Percentiles rank a stretch among this genome's conserved stretches.
These are phyloP conservation scores for Paramecium bursaria DNA, from an alignment of 73 alveolate genomes.

Conservation along the genomic window DNA sequence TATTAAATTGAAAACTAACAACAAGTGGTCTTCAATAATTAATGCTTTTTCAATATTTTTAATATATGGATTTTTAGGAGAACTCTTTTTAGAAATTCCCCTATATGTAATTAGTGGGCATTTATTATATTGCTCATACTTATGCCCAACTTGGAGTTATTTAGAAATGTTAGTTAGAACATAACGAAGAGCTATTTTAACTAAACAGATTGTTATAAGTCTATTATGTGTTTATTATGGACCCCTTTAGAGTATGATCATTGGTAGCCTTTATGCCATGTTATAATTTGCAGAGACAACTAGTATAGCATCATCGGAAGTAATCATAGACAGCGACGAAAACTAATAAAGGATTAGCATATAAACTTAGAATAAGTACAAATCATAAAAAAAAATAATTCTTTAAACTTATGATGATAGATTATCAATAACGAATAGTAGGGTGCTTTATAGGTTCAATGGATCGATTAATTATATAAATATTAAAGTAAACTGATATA, in stretches of 20 bases:
- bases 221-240: conserved; percentile 47
- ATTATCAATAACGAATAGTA: neutral
- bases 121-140: conserved; percentile 12
- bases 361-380: neutral
- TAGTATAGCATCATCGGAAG: conserved; percentile 58
- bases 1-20: conserved; percentile 24
- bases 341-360: conserved; percentile 5
- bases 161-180: conserved; percentile 58
- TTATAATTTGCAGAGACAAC: conserved; percentile 45
- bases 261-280: conserved; percentile 48
- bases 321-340: conserved; percentile 4
- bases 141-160: conserved; percentile 57
- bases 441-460: conserved; percentile 45
- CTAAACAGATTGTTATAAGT: conserved; percentile 13
- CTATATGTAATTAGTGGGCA: conserved; percentile 45
- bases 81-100: conserved; percentile 46
- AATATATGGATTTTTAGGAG: conserved; percentile 29
- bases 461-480: conserved; percentile 41
- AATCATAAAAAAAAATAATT: neutral
- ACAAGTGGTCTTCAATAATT: conserved; percentile 48
- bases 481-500: conserved; percentile 19
- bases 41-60: conserved; percentile 29
- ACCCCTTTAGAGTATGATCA: conserved; percentile 12
- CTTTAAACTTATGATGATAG: neutral
- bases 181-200: conserved; percentile 1